Conservation (phyloP, 345 rosid genomes). For the Murraya koenigii region DNA sequence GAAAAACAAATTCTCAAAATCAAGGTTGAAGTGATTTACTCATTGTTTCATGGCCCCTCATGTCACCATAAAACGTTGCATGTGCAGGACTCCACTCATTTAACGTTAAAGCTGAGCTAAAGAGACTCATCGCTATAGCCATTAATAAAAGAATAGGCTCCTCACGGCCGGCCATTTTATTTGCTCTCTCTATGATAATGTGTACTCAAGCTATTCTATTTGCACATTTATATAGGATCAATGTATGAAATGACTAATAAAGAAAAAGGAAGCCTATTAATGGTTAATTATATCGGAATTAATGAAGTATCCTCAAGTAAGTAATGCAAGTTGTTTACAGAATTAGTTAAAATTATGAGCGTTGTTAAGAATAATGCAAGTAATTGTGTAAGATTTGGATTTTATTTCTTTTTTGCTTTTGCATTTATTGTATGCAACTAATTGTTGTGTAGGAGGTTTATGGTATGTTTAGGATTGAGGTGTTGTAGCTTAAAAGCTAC, state of each 20-base stretch:
- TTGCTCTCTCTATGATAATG: not conserved
- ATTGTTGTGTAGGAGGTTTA: not conserved
- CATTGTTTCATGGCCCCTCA: slow-evolving; percentile 3
- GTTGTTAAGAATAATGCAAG: not conserved
- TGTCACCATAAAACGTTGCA: slow-evolving; percentile 15
- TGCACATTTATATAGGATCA: not conserved
- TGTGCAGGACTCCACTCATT: not conserved
- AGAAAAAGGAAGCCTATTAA: not conserved
- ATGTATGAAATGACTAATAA: not conserved
- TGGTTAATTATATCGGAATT: not conserved
- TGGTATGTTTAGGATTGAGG: too few species aligned
- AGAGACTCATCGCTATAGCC: not conserved
- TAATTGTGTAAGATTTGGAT: too few species aligned
- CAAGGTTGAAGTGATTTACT: not conserved
- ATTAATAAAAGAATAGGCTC: not conserved
- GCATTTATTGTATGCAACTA: not conserved
- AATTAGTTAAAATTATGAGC: not conserved
- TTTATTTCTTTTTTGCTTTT: not conserved
- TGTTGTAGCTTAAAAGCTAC: too few species aligned
- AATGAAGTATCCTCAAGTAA: not conserved
- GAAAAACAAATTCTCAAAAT: not conserved
- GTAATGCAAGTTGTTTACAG: not conserved
- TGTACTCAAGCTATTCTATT: not conserved
- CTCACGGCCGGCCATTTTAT: not conserved
- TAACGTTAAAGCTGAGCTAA: not conserved